Base-by-base conservation (phyloP, 1,284 basidiomycete genomes). In the Volvariella volvacea region DNA sequence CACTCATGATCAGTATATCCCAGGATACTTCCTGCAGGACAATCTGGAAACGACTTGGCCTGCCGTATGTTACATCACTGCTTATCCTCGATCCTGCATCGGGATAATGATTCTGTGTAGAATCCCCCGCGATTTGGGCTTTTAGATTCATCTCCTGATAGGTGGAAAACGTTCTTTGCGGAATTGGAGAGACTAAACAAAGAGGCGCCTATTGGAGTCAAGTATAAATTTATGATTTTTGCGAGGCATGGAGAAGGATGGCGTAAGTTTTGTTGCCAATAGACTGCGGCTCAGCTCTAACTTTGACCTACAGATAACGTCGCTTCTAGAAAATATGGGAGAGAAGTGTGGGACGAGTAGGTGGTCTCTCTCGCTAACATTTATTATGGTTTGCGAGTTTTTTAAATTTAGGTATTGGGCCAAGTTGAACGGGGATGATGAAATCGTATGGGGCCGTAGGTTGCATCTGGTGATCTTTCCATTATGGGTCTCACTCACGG, bases 401-500 rank as follows among this genome's bases (percentile, higher is more conserved):
- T 4, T 16, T 21, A 15, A 12, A 39, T 14, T 19, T 48, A 80
- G 82, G 12, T 63, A 86, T 52, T 92, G 82, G 81, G 74, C 87
- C 0, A 79, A 75, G 53, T 56, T 84, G 16, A 66, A 83, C 39
- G 80, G 80, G 0, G 86, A 94, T 53, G 84, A 70, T 9, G 74
- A 84, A 44, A 66, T 90, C 8, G 70, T 67, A 1, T 92, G 90
- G 89, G 89, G 88, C 25, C 88, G 82, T 82, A 56, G 55, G 82
- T 76, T 14, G 31, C 10, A 4, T 33, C 36, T 21, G 42, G n/a
- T n/a, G 32, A 32, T 39, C 39, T 19, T 3, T n/a, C n/a, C n/a
- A n/a, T n/a, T n/a, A 34, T 21, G 21, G 12, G 19, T 20, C 41
- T 38, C 25, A 1, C 7, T n/a, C n/a, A n/a, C n/a, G n/a, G n/a